Percentiles rank a stretch among this genome's conserved stretches.
phyloP scores from a whole-genome alignment of 2,329 filamentous ascomycete species.

The Claviceps fusiformis region DNA sequence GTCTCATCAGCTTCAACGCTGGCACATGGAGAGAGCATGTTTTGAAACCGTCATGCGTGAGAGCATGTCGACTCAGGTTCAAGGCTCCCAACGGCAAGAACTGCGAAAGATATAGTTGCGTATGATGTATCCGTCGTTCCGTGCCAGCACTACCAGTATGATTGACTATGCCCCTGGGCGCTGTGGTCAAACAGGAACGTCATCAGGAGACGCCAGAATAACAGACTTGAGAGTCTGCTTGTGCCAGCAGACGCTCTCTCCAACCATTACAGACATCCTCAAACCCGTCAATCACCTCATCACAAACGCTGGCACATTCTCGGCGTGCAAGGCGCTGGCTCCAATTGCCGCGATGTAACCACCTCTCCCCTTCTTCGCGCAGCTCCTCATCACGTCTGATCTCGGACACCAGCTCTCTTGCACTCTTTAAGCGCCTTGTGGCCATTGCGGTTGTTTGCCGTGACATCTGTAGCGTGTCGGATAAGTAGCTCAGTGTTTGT shows the following conservation, averaged over 20 bases:
- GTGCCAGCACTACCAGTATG: neutral
- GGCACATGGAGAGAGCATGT: neutral
- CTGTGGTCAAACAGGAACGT: neutral
- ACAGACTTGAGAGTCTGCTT: conserved; percentile 37
- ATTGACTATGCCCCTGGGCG: neutral
- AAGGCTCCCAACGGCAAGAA: neutral
- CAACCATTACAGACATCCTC: conserved; percentile 80
- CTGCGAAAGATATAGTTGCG: neutral
- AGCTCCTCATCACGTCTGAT: conserved; percentile 72
- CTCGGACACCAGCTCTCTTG: conserved; percentile 74
- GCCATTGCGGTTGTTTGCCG: conserved; percentile 77
- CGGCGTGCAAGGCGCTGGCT: conserved; percentile 59
- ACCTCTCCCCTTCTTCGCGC: conserved; percentile 68
- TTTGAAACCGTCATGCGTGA: neutral
- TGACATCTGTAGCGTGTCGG: conserved; percentile 88
- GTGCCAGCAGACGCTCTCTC: conserved; percentile 60
- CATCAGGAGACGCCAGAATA: neutral
- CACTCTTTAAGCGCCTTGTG: conserved; percentile 63
- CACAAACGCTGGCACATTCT: conserved; percentile 73
- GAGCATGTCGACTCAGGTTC: neutral
- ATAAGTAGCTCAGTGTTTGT: conserved; percentile 70
- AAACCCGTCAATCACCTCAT: conserved; percentile 82
- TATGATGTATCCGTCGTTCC: neutral
- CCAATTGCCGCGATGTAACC: conserved; percentile 76
- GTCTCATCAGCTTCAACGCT: neutral